These are phyloP conservation scores for Gossypium schwendimanii DNA, from an alignment of 441 rosid genomes.

Conservation along the genomic window DNA sequence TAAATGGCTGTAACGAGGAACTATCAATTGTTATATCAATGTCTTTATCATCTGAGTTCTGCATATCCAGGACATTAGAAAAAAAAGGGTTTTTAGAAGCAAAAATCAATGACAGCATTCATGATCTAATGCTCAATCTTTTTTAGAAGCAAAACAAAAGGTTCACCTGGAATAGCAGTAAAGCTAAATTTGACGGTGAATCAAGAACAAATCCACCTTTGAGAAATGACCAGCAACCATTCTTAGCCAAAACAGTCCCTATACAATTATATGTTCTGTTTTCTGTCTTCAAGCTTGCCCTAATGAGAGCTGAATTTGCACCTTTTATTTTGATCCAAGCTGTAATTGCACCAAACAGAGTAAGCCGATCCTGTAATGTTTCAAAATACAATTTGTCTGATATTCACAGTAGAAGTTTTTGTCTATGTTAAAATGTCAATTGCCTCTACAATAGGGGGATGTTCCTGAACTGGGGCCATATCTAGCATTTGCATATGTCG, in stretches of 20 bases:
- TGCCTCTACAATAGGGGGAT: neutral
- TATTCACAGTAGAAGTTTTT: neutral
- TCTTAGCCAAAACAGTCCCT: slow-evolving; percentile 56
- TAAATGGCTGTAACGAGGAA: slow-evolving; percentile 64
- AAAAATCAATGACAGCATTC: neutral
- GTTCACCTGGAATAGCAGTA: slow-evolving; percentile 44
- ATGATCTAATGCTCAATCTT: neutral
- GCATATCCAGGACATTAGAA: slow-evolving; percentile 9
- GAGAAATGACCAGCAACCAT: slow-evolving; percentile 85
- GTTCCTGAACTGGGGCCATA: neutral
- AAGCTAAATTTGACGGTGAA: slow-evolving; percentile 39
- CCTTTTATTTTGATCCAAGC: slow-evolving; percentile 69
- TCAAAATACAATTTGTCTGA: neutral
- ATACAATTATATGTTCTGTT: slow-evolving; percentile 31
- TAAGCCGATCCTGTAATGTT: neutral
- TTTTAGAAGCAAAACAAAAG: neutral
- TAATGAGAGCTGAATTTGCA: slow-evolving; percentile 39
- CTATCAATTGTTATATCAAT: slow-evolving; percentile 34
- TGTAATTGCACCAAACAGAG: slow-evolving; percentile 13
- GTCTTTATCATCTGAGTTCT: slow-evolving; percentile 34
- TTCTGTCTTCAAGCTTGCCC: slow-evolving; percentile 56
- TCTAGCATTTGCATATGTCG: neutral
- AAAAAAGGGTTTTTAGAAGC: neutral
- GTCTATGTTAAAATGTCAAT: neutral
- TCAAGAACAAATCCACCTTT: slow-evolving; percentile 72